These are phyloP conservation scores for Linnemannia elongata DNA, from an alignment of 192 early-diverging fungal genomes.

Conservation along the genomic window DNA sequence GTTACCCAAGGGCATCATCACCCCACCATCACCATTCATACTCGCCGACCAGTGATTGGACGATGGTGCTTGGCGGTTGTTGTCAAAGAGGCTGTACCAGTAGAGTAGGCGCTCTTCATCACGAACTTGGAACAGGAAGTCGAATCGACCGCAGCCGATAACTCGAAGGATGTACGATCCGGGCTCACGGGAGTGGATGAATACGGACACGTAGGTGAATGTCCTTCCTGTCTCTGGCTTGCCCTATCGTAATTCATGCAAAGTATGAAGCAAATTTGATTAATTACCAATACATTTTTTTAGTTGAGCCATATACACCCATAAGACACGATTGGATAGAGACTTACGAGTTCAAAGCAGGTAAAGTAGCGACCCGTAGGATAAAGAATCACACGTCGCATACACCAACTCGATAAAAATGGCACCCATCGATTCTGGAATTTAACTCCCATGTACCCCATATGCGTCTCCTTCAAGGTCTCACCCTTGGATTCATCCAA, in stretches of 20 bases:
- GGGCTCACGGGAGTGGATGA: conserved; percentile 22
- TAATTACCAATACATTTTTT: not conserved
- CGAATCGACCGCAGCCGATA: conserved; percentile 16
- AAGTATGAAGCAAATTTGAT: not conserved
- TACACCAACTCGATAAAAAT: conserved; percentile 63
- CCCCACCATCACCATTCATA: not conserved
- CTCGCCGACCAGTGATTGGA: conserved; percentile 5
- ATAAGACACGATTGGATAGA: not conserved
- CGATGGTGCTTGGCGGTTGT: conserved; percentile 6
- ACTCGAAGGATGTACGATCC: conserved; percentile 23
- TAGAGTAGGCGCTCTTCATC: conserved; percentile 43
- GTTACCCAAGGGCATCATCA: not conserved
- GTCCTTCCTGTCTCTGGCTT: conserved; percentile 43
- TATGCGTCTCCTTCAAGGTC: conserved; percentile 54
- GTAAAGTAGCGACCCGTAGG: conserved; percentile 61
- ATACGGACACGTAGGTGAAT: conserved; percentile 15
- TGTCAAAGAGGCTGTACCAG: conserved; percentile 43
- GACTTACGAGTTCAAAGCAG: conserved; percentile 54
- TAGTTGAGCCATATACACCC: not conserved
- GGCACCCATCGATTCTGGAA: conserved; percentile 60
- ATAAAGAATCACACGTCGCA: conserved; percentile 62
- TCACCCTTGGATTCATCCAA: conserved; percentile 18
- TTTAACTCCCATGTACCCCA: conserved; percentile 62
- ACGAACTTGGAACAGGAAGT: conserved; percentile 33
- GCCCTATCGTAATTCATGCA: conserved; percentile 2